Evolutionary conservation across 345 rosid species (phyloP).

Genomic region (Gossypium turneri): DNA sequence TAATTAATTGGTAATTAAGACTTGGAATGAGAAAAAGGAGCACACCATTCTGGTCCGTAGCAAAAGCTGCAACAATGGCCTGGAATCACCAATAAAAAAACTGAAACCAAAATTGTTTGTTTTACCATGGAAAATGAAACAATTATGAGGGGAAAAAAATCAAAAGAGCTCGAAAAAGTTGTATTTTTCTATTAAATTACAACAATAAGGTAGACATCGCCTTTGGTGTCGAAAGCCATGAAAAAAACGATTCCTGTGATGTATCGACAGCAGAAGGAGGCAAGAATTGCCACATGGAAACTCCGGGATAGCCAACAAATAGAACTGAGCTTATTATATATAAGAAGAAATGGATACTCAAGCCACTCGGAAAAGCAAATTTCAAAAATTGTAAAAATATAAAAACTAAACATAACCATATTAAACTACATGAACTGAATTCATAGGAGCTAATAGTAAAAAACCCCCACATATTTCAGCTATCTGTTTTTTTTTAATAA

Average conservation of each 20-base stretch:
- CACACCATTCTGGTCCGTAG: constrained; percentile 50
- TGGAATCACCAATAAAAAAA: constrained; percentile 22
- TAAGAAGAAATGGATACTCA: not conserved
- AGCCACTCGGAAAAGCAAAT: not conserved
- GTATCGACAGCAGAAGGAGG: constrained; percentile 47
- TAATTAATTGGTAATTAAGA: constrained; percentile 8
- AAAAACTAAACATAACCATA: no score
- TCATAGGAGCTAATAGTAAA: no score
- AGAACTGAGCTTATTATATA: not conserved
- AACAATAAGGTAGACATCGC: constrained; percentile 74
- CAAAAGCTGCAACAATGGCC: constrained; percentile 79
- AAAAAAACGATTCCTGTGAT: constrained; percentile 53
- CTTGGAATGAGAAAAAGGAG: not conserved
- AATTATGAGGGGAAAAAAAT: not conserved
- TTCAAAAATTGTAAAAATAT: no score
- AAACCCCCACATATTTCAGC: no score
- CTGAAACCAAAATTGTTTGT: not conserved
- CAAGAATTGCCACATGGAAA: constrained; percentile 57
- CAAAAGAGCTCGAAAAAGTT: not conserved
- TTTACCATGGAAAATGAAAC: not conserved
- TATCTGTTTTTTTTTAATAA: no score
- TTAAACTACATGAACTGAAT: not conserved
- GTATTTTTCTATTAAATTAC: constrained; percentile 26
- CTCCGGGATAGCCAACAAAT: constrained; percentile 43
- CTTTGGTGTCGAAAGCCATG: constrained; percentile 84